phyloP scores from a whole-genome alignment of 1,284 basidiomycete genomes.

The Coniophora puteana region DNA sequence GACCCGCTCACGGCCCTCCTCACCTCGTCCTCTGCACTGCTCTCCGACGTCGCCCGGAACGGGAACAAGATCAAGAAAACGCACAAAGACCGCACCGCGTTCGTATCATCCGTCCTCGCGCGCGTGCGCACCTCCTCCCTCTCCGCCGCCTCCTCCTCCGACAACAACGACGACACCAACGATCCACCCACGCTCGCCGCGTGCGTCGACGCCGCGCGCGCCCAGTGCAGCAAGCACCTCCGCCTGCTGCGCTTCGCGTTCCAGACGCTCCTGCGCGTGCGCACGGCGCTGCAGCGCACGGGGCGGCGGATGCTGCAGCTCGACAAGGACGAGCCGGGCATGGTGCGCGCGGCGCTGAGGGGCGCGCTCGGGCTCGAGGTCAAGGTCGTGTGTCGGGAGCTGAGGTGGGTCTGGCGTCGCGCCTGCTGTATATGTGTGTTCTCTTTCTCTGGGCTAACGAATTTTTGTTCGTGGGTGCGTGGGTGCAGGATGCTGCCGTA shows the following conservation, averaged over 20 bases:
- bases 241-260: slow-evolving; percentile 45
- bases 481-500: too few relatives aligned
- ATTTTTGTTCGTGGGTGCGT: too few relatives aligned
- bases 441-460: too few relatives aligned
- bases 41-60: slow-evolving; percentile 14
- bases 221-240: slow-evolving; percentile 29
- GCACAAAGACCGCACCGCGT: slow-evolving; percentile 28
- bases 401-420: too few relatives aligned
- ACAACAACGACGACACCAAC: slow-evolving; percentile 8
- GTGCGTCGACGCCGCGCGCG: slow-evolving; percentile 31
- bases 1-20: slow-evolving; percentile 51
- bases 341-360: slow-evolving; percentile 11
- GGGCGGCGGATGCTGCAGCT: slow-evolving; percentile 31
- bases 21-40: slow-evolving; percentile 16
- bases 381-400: too few relatives aligned
- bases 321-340: slow-evolving; percentile 14
- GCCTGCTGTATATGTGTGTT: too few relatives aligned
- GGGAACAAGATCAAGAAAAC: too few relatives aligned
- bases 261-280: slow-evolving; percentile 37
- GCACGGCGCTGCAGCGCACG: slow-evolving; percentile 23
- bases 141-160: slow-evolving; percentile 6
- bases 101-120: slow-evolving; percentile 39
- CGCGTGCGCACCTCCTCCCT: slow-evolving; percentile 27
- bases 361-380: too few relatives aligned
- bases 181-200: slow-evolving; percentile 16